A percentile compares a stretch with the other conserved stretches of the same genome.
phyloP scores from a whole-genome alignment of 2,329 filamentous ascomycete species.

The Aspergillus proliferans region DNA sequence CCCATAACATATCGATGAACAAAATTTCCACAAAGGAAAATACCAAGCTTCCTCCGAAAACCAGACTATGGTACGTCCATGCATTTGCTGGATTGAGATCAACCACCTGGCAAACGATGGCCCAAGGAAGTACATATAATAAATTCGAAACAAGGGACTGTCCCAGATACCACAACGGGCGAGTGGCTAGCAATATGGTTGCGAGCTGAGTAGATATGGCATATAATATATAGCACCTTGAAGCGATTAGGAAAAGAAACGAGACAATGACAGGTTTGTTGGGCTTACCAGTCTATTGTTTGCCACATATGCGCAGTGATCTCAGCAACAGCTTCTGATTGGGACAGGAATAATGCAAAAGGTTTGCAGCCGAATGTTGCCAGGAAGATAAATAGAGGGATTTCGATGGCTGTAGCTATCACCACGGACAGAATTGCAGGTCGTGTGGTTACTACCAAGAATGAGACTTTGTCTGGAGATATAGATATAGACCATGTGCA shows the following conservation, averaged over 20 bases:
- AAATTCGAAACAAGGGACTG: conserved; percentile 63
- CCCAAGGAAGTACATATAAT: conserved; percentile 65
- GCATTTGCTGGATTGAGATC: conserved; percentile 6
- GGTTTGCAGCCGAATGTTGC: conserved; percentile 52
- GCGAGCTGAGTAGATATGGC: conserved; percentile 59
- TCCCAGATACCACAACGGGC: conserved; percentile 61
- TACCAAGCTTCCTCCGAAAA: conserved; percentile 17
- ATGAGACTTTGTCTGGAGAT: neutral
- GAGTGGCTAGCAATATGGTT: conserved; percentile 57
- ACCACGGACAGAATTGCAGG: conserved; percentile 50
- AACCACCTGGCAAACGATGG: conserved; percentile 44
- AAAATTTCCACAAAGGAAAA: conserved; percentile 15
- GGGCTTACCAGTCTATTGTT: conserved; percentile 9
- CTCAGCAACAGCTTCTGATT: conserved; percentile 50
- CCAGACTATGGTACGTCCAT: conserved; percentile 17
- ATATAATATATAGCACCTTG: conserved; percentile 63
- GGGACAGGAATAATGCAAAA: conserved; percentile 59
- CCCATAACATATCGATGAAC: conserved; percentile 6
- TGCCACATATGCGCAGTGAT: conserved; percentile 63
- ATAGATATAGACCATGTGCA: neutral
- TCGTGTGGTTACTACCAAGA: conserved; percentile 35
- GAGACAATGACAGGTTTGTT: too few species aligned
- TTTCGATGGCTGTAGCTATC: conserved; percentile 43
- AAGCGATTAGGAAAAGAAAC: neutral
- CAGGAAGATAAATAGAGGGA: conserved; percentile 58